Evolutionary conservation across 306 rosid genomes (phyloP).

Genomic region (Canavalia gladiata): DNA sequence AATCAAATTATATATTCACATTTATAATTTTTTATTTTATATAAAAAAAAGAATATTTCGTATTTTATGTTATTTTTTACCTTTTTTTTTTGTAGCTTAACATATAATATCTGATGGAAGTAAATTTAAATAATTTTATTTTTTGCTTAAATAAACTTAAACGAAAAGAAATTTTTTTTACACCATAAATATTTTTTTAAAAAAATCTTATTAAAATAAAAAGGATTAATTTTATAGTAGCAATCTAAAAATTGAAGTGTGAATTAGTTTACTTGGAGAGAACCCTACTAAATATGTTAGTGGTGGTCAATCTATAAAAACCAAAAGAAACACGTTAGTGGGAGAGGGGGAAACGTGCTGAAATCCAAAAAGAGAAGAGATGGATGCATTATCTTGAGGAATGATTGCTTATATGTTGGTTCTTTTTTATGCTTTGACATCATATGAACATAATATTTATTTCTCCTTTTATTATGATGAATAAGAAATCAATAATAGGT

Average conservation of each 20-base stretch:
- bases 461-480: slow-evolving; percentile 3
- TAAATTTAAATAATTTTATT: too few relatives aligned
- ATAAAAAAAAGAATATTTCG: too few relatives aligned
- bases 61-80: too few relatives aligned
- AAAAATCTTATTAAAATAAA: too few relatives aligned
- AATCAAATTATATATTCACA: too few relatives aligned
- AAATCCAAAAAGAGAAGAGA: slow-evolving; percentile 50
- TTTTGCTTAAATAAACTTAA: too few relatives aligned
- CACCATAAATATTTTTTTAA: too few relatives aligned
- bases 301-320: slow-evolving; percentile 26
- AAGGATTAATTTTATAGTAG: too few relatives aligned
- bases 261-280: not conserved
- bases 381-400: slow-evolving; percentile 44
- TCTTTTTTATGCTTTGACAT: slow-evolving; percentile 40
- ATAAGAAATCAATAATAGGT: slow-evolving; percentile 5
- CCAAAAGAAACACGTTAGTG: slow-evolving; percentile 39
- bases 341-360: slow-evolving; percentile 48
- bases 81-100: too few relatives aligned
- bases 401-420: slow-evolving; percentile 40
- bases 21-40: too few relatives aligned
- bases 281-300: slow-evolving; percentile 14
- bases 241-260: not conserved
- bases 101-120: too few relatives aligned
- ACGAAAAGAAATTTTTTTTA: too few relatives aligned
- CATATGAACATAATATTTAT: slow-evolving; percentile 9